A percentile compares a stretch with the other conserved stretches of the same genome.
Conservation (phyloP, 805 yeast genomes). For the Helenozyma rhizophorensis region DNA sequence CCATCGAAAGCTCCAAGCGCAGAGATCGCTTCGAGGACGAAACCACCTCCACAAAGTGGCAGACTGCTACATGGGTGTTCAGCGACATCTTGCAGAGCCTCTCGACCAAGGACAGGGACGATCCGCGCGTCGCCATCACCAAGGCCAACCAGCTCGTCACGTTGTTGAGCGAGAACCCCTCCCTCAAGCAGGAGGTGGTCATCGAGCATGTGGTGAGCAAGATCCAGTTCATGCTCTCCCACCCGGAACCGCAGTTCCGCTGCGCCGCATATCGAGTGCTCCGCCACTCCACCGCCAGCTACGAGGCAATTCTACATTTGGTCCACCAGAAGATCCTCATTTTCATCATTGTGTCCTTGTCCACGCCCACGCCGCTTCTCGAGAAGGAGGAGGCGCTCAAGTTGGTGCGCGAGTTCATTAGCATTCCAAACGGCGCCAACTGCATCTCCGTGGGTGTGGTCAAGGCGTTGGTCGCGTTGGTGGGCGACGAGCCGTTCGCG, state of each 20-base stretch:
- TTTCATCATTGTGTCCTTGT: slow-evolving; percentile 59
- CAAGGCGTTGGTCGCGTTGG: slow-evolving; percentile 59
- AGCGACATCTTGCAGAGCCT: slow-evolving; percentile 59
- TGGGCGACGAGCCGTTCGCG: slow-evolving; percentile 50
- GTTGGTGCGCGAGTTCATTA: slow-evolving; percentile 58
- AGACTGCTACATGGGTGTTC: slow-evolving; percentile 50
- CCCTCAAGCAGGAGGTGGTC: slow-evolving; percentile 60
- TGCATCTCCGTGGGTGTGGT: slow-evolving; percentile 60
- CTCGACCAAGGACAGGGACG: slow-evolving; percentile 43
- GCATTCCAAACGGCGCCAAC: slow-evolving; percentile 45
- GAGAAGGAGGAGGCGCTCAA: slow-evolving; percentile 80
- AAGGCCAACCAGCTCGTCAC: slow-evolving; percentile 64
- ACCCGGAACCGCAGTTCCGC: slow-evolving; percentile 54
- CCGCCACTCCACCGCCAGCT: slow-evolving; percentile 55
- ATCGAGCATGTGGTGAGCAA: slow-evolving; percentile 52
- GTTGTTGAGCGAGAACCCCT: slow-evolving; percentile 53
- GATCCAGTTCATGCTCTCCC: slow-evolving; percentile 58
- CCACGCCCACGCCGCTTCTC: slow-evolving; percentile 49
- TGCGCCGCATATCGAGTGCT: slow-evolving; percentile 76
- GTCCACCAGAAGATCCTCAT: slow-evolving; percentile 55
- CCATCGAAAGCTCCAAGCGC: slow-evolving; percentile 11
- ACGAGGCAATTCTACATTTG: slow-evolving; percentile 51
- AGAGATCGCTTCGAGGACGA: neutral
- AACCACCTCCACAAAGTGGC: slow-evolving; percentile 4
- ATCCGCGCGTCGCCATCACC: slow-evolving; percentile 43